Conservation (phyloP, 192 early-diverging fungal species). For the Nowakowskiella sp. region DNA sequence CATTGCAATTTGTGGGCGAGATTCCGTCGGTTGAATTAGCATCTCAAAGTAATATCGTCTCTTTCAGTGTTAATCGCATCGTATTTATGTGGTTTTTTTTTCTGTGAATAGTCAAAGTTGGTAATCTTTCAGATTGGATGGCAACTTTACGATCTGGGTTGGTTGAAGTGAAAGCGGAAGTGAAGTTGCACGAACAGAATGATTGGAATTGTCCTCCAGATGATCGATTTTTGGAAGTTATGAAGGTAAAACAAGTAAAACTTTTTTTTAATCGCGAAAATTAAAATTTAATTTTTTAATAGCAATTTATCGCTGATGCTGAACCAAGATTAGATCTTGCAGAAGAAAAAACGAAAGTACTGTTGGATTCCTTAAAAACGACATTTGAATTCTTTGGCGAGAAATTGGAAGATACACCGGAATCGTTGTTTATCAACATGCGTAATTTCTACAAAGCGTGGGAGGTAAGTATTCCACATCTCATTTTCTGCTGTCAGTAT, state of each 20-base stretch:
- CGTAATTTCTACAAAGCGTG: slow-evolving; percentile 20
- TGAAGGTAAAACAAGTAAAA: slow-evolving; percentile 8
- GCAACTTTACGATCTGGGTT: slow-evolving; percentile 19
- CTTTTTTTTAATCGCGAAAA: background rate
- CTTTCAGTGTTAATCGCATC: background rate
- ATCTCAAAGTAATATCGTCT: slow-evolving; percentile 11
- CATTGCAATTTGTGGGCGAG: slow-evolving; percentile 29
- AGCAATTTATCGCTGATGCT: slow-evolving; percentile 15
- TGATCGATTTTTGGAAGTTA: slow-evolving; percentile 19
- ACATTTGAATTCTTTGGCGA: slow-evolving; percentile 32
- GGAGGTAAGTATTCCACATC: slow-evolving; percentile 6
- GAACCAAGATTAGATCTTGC: slow-evolving; percentile 23
- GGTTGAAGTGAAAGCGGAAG: slow-evolving; percentile 17
- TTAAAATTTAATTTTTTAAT: background rate
- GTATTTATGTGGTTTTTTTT: slow-evolving; percentile 7
- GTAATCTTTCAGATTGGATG: slow-evolving; percentile 21
- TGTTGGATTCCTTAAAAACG: slow-evolving; percentile 9
- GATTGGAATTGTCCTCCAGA: background rate
- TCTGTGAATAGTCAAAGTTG: slow-evolving; percentile 17
- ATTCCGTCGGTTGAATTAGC: slow-evolving; percentile 36
- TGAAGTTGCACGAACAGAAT: slow-evolving; percentile 11
- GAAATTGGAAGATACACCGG: slow-evolving; percentile 23
- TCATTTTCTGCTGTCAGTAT: slow-evolving; percentile 5
- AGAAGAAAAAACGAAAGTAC: slow-evolving; percentile 21
- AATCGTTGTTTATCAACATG: slow-evolving; percentile 35